phyloP scores from a whole-genome alignment of 2,329 filamentous ascomycete genomes.

The Chaetothyriales sp. region DNA sequence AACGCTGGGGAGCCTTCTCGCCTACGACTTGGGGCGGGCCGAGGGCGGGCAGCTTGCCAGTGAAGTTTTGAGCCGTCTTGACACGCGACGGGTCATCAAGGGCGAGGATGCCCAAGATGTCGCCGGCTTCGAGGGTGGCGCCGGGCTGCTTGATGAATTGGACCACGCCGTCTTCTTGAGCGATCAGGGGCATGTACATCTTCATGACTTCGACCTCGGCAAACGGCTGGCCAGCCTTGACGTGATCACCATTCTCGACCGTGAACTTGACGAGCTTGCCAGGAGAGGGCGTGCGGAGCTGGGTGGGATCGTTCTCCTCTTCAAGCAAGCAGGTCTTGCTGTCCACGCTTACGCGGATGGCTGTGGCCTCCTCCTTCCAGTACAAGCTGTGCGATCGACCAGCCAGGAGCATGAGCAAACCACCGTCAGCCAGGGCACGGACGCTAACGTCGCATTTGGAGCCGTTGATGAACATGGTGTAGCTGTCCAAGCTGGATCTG shows the following conservation, averaged over 20 bases:
- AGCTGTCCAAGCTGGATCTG: slow-evolving; percentile 80
- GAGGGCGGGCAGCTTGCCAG: slow-evolving; percentile 75
- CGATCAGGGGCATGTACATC: slow-evolving; percentile 99
- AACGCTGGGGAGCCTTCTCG: slow-evolving; percentile 81
- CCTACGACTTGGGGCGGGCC: slow-evolving; percentile 79
- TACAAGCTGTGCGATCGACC: slow-evolving; percentile 96
- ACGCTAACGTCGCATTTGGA: slow-evolving; percentile 92
- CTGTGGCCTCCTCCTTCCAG: slow-evolving; percentile 98
- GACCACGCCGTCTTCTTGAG: slow-evolving; percentile 88
- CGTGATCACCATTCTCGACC: slow-evolving; percentile 86
- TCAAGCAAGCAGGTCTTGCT: slow-evolving; percentile 96
- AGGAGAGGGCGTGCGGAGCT: slow-evolving; percentile 84
- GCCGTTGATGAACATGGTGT: slow-evolving; percentile 97
- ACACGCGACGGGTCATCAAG: slow-evolving; percentile 91
- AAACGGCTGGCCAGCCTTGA: slow-evolving; percentile 82
- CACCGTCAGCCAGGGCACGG: slow-evolving; percentile 82
- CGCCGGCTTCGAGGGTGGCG: slow-evolving; percentile 91
- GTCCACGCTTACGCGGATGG: slow-evolving; percentile 88
- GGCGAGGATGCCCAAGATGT: slow-evolving; percentile 93
- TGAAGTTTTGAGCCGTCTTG: slow-evolving; percentile 89
- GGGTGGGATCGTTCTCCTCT: slow-evolving; percentile 97
- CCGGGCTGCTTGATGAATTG: slow-evolving; percentile 99
- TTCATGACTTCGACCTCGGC: slow-evolving; percentile 99
- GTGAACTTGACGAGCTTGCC: slow-evolving; percentile 98
- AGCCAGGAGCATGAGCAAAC: slow-evolving; percentile 75